These are phyloP conservation scores for Persicaria tinctoria DNA, from an alignment of 148 eudicot genomes.

Conservation along the genomic window DNA sequence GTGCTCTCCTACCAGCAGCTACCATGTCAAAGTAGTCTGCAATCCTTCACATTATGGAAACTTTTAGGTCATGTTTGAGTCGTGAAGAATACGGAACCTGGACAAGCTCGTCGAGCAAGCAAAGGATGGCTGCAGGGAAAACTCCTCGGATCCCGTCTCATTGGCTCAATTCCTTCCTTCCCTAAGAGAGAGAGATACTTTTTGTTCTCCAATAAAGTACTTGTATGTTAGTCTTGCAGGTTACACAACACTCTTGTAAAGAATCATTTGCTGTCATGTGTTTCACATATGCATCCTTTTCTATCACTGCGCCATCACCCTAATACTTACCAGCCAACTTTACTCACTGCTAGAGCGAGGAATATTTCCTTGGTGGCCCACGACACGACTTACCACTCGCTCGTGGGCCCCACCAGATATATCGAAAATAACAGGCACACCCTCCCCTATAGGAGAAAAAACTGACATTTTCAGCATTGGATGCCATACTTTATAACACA, in stretches of 20 bases:
- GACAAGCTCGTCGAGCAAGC: slow-evolving; percentile 8
- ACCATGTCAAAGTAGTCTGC: slow-evolving; percentile 39
- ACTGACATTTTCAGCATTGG: too few relatives aligned
- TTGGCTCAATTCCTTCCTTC: background rate
- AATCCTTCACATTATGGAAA: slow-evolving; percentile 20
- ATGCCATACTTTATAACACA: too few relatives aligned
- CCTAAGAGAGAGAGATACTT: background rate
- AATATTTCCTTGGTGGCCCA: background rate
- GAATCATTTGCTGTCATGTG: background rate
- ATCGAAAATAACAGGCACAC: too few relatives aligned
- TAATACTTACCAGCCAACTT: background rate
- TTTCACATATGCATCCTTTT: background rate
- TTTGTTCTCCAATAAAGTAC: background rate
- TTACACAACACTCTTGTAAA: background rate
- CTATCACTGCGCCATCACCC: background rate
- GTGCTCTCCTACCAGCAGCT: slow-evolving; percentile 27
- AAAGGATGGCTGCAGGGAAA: slow-evolving; percentile 12
- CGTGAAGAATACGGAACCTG: background rate
- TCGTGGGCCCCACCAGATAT: too few relatives aligned
- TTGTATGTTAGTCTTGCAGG: too few relatives aligned
- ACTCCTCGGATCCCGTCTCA: slow-evolving; percentile 17
- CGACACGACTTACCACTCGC: too few relatives aligned
- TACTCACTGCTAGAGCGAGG: background rate
- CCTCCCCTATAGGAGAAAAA: too few relatives aligned
- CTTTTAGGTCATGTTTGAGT: background rate